These are phyloP conservation scores for Globisporangium canariense DNA, from an alignment of 352 stramenopile species.

Conservation along the genomic window DNA sequence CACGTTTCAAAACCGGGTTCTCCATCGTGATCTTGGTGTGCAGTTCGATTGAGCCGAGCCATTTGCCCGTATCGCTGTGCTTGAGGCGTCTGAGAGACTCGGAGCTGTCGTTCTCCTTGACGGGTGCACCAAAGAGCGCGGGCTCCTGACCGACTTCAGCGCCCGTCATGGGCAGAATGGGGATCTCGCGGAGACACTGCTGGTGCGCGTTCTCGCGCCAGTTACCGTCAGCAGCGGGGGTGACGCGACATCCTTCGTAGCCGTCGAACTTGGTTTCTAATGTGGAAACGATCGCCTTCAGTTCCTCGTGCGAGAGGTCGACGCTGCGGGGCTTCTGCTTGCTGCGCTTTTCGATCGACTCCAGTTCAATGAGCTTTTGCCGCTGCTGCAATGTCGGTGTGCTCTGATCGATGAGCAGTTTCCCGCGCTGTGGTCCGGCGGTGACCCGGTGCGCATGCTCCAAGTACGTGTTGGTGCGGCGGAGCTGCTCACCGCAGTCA, in stretches of 20 bases:
- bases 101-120: slow-evolving; percentile 41
- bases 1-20: slow-evolving; percentile 63
- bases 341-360: slow-evolving; percentile 66
- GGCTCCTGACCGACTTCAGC: slow-evolving; percentile 51
- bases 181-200: slow-evolving; percentile 62
- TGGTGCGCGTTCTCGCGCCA: slow-evolving; percentile 53
- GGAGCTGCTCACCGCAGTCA: slow-evolving; percentile 63
- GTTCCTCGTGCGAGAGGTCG: slow-evolving; percentile 46
- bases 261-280: slow-evolving; percentile 71
- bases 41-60: slow-evolving; percentile 69
- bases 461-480: slow-evolving; percentile 70
- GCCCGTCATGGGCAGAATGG: slow-evolving; percentile 52
- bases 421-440: slow-evolving; percentile 41
- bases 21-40: slow-evolving; percentile 43
- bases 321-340: slow-evolving; percentile 71
- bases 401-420: slow-evolving; percentile 55
- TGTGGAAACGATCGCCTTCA: slow-evolving; percentile 59
- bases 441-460: slow-evolving; percentile 40
- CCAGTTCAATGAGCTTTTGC: slow-evolving; percentile 68
- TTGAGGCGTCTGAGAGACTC: slow-evolving; percentile 43
- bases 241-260: slow-evolving; percentile 69
- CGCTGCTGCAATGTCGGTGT: slow-evolving; percentile 58
- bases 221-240: slow-evolving; percentile 50
- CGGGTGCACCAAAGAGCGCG: slow-evolving; percentile 42
- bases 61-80: slow-evolving; percentile 45